Evolutionary conservation across 2,329 filamentous ascomycete genomes (phyloP), one percentile per base, ranked within the genome.

Genomic region (Aspergillus cejpii): DNA sequence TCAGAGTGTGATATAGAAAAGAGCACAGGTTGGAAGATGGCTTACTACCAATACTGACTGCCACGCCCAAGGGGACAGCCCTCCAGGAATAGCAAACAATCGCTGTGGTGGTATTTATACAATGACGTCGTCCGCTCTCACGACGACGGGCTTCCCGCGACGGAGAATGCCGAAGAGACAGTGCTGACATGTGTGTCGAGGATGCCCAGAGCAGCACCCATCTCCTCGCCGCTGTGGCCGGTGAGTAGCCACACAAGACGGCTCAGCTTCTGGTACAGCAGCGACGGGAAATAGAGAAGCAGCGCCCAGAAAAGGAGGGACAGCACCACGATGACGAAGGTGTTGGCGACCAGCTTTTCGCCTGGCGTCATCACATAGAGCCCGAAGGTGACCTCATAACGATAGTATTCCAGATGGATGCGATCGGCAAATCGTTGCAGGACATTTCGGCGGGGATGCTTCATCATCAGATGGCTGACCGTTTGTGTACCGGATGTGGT

Each of bases 311-410:
- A 36, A 3, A 70, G 54, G 6, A 70, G 58, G 15, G 50, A 55
- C 29, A 68, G 41, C 36, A 63, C 55, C 7, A 65, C 50, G 1
- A 71, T 28, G 19, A 71, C 60, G 38, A 71, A 65, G 5, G 60
- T 56, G 47, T 73, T 72, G 45, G 68, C 61, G 8, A 67, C 60
- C 6, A 66, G 49, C 45, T 71, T 74, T 51, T 74, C 70, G 37
- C 54, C 60, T 1, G 67, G 61, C 0, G 66, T 71, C 65, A 74
- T 63, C 19, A 71, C 60, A 49, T 72, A 73, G 5, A 69, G 53
- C 5, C 66, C 65, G 44, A 68, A 72, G 2, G 70, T 73, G 37
- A 73, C 68, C 52, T 74, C 69, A 49, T 72, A 73, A 43, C 64
- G 68, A 50, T 73, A 72, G 44, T 72, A 72, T 53, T 63, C 64